A percentile compares a stretch with the other conserved stretches of the same genome.
phyloP scores from a whole-genome alignment of 805 yeast genomes.

The Isabelozyma gotoi region DNA sequence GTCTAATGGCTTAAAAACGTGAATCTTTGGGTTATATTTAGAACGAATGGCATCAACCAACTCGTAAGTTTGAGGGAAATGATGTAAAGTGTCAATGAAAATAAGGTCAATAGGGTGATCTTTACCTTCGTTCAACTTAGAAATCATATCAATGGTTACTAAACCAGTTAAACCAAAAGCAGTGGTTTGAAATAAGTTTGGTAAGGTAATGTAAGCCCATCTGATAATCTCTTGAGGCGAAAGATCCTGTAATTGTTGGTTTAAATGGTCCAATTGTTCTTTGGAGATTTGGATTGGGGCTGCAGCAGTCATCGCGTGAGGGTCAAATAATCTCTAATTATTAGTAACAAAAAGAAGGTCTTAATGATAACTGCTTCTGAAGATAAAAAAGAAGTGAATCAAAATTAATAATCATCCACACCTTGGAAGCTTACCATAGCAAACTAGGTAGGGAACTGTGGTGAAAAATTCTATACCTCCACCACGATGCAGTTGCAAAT shows the following conservation, averaged over 20 bases:
- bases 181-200: conserved; percentile 82
- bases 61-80: conserved; percentile 89
- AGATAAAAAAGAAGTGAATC: neutral
- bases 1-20: conserved; percentile 66
- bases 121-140: conserved; percentile 37
- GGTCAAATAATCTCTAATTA: neutral
- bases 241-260: conserved; percentile 52
- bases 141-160: conserved; percentile 80
- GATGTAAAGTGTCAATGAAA: conserved; percentile 87
- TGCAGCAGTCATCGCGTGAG: neutral
- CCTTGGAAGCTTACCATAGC: neutral
- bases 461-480: neutral
- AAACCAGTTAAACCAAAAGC: conserved; percentile 94
- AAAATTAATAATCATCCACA: neutral
- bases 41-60: conserved; percentile 58
- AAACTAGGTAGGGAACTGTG: neutral
- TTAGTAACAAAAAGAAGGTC: neutral
- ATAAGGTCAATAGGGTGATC: conserved; percentile 63
- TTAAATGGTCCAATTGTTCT: conserved; percentile 65
- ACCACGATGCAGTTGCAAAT: neutral
- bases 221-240: conserved; percentile 70
- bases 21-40: conserved; percentile 57
- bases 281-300: conserved; percentile 29
- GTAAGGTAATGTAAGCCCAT: conserved; percentile 86
- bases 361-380: neutral